Evolutionary conservation across 2,329 filamentous ascomycete species (phyloP), one percentile per base, ranked within the genome.

Genomic region (Orbilia brochopaga): DNA sequence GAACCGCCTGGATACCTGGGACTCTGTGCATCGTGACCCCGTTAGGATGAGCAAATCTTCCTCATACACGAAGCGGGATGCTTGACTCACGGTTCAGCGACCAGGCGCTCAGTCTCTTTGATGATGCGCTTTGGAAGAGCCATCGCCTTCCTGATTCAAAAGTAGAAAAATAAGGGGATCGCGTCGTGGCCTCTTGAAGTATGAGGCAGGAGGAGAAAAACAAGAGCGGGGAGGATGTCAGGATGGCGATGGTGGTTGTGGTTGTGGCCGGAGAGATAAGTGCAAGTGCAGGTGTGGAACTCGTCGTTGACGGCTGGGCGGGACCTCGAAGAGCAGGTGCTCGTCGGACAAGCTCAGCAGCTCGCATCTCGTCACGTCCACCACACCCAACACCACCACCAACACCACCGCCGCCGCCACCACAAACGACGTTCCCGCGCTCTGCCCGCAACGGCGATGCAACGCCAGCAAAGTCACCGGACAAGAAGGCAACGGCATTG

Each of bases 101-200:
- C 92, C 76, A 99, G 86, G 78, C 94, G 88, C 83, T 99, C 93
- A 19, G 94, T 99, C 86, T 99, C 95, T 83, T 99, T 99, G 79
- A 97, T 86, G 78, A 99, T 99, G 79, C 94, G 86, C 85, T 99
- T 99, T 32, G 94, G 93, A 75, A 99, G 84, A 74, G 91, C 88
- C 90, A 84, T 84, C 30, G 74, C 30, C 59, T 51, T 54, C 19
- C 13, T 23, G 61, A 24, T 23, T 30, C 35, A 44, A 46, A 54
- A 30, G 32, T 27, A 32, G 44, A 17, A 42, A 13, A 15, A 42
- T 42, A 13, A 37, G 37, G 37, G 2, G 11, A 3, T 13, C n/a
- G n/a, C 15, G 13, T 17, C 37, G 37, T 15, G 15, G 27, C 4
- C 27, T 8, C 27, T 32, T 4, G 3, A 32, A 8, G 27, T 8